Conservation (phyloP, 148 eudicot species). For the Rhododendron henanense region DNA sequence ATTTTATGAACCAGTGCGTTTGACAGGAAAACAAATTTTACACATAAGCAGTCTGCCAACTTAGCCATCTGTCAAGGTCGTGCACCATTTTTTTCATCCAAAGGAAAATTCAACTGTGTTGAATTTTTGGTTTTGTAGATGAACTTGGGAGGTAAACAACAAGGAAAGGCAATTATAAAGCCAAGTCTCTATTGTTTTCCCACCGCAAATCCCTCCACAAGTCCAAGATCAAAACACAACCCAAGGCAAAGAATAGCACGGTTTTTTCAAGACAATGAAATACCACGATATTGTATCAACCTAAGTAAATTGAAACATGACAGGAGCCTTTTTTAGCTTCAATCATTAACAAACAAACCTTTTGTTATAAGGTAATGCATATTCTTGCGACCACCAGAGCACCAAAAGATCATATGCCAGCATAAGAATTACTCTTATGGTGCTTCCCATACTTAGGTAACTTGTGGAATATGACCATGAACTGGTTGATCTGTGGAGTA, state of each 20-base stretch:
- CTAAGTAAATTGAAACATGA: background rate
- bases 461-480: constrained; percentile 34
- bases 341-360: background rate
- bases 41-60: background rate
- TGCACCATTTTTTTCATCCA: background rate
- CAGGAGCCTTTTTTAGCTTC: background rate
- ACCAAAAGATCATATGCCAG: background rate
- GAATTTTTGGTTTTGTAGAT: background rate
- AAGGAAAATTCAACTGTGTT: background rate
- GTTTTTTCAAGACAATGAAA: background rate
- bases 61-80: background rate
- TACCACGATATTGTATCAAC: background rate
- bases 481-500: constrained; percentile 46
- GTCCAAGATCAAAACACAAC: background rate
- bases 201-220: background rate
- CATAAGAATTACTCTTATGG: background rate
- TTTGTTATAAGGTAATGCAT: background rate
- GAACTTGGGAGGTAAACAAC: background rate
- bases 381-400: background rate
- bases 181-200: background rate
- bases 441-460: background rate
- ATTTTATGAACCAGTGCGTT: background rate
- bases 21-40: background rate
- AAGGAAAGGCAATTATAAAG: background rate
- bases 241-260: background rate